Percentiles rank a stretch among this genome's conserved stretches.
These are phyloP conservation scores for Jamesozyma gamospora DNA, from an alignment of 805 yeast genomes.

Conservation along the genomic window DNA sequence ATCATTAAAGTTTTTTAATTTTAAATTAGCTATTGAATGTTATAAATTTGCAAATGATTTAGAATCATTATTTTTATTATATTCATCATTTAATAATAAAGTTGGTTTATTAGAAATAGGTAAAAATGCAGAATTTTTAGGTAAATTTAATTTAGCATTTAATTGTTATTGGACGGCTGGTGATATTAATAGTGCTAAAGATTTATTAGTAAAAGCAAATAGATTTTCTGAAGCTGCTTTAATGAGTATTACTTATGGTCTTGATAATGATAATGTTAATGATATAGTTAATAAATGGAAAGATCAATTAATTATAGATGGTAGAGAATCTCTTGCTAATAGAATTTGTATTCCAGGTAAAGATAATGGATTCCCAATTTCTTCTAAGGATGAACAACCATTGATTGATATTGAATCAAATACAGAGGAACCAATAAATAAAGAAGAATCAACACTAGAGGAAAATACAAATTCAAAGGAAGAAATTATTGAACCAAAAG, in stretches of 20 bases:
- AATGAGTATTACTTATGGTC: conserved; percentile 61
- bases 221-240: conserved; percentile 80
- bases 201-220: conserved; percentile 55
- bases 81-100: conserved; percentile 70
- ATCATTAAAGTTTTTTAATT: conserved; percentile 68
- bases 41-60: conserved; percentile 72
- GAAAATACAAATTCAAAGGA: conserved; percentile 12
- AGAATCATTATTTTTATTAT: conserved; percentile 69
- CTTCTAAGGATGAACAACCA: conserved; percentile 18
- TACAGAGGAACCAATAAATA: conserved; percentile 8
- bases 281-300: conserved; percentile 60
- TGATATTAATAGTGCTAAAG: conserved; percentile 51
- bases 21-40: conserved; percentile 69
- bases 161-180: conserved; percentile 85
- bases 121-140: conserved; percentile 52
- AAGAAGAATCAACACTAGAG: conserved; percentile 18
- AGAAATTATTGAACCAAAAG: conserved; percentile 12
- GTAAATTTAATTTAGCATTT: conserved; percentile 84
- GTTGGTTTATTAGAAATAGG: conserved; percentile 55
- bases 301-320: conserved; percentile 37
- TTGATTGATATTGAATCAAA: conserved; percentile 35
- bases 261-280: conserved; percentile 34
- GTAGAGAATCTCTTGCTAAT: conserved; percentile 49
- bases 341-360: conserved; percentile 43
- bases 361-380: conserved; percentile 26